Conservation (phyloP, 2,329 filamentous ascomycete genomes). For the Talaromyces albobiverticillius region DNA sequence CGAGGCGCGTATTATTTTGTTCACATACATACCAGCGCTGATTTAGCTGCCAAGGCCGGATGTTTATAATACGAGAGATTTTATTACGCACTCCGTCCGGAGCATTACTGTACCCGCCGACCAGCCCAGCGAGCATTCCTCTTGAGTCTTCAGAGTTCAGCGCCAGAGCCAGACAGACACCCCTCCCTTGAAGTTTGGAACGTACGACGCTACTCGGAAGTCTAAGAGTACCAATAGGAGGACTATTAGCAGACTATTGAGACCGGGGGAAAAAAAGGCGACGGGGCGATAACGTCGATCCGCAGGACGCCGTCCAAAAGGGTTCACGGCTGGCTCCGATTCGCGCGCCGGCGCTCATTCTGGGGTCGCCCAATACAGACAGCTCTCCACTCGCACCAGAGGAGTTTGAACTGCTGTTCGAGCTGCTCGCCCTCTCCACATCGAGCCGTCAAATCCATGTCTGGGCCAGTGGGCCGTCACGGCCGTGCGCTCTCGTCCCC, state of each 20-base stretch:
- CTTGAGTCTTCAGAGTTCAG: too few species aligned
- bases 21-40: too few species aligned
- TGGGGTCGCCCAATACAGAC: constrained; percentile 11
- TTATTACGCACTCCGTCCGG: neutral
- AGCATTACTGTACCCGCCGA: too few species aligned
- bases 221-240: neutral
- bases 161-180: too few species aligned
- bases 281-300: constrained; percentile 11
- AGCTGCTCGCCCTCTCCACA: constrained; percentile 14
- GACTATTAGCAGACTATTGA: constrained; percentile 14
- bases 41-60: too few species aligned
- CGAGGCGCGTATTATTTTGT: too few species aligned
- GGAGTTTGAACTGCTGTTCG: constrained; percentile 12
- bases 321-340: neutral
- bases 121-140: too few species aligned
- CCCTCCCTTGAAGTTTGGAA: too few species aligned
- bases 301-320: too few species aligned
- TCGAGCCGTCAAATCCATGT: constrained; percentile 15
- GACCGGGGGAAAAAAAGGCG: constrained; percentile 10
- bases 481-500: constrained; percentile 8
- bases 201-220: too few species aligned
- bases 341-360: neutral
- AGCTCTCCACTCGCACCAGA: constrained; percentile 10
- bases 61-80: neutral
- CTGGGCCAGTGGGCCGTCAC: too few species aligned